These are phyloP conservation scores for Aspergillus flavus DNA, from an alignment of 2,329 filamentous ascomycete genomes.

Conservation along the genomic window DNA sequence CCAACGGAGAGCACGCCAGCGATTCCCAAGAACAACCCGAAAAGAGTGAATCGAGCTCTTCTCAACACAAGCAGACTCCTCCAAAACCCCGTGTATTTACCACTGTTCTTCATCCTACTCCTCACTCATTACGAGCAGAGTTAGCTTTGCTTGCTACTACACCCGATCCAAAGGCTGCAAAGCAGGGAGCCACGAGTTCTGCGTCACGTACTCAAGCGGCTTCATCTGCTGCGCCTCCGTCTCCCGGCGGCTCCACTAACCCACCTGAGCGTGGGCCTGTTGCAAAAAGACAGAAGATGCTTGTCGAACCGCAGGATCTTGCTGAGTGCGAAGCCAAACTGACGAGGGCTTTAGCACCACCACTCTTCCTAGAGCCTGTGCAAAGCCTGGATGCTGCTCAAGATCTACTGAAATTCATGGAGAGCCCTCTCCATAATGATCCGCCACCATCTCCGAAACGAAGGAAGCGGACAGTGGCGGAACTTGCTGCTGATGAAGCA, in stretches of 20 bases:
- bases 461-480: slow-evolving; percentile 89
- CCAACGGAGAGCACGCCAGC: slow-evolving; percentile 29
- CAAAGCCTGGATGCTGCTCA: slow-evolving; percentile 70
- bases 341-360: slow-evolving; percentile 71
- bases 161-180: slow-evolving; percentile 58
- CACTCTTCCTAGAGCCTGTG: slow-evolving; percentile 77
- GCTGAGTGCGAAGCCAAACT: slow-evolving; percentile 76
- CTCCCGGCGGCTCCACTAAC: slow-evolving; percentile 70
- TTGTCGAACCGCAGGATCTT: slow-evolving; percentile 74
- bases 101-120: slow-evolving; percentile 81
- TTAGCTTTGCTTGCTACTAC: slow-evolving; percentile 75
- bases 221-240: slow-evolving; percentile 56
- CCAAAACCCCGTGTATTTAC: slow-evolving; percentile 68
- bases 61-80: slow-evolving; percentile 51
- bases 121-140: slow-evolving; percentile 73
- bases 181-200: slow-evolving; percentile 47
- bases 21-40: slow-evolving; percentile 64
- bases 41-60: slow-evolving; percentile 51
- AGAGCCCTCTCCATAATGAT: slow-evolving; percentile 76
- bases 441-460: slow-evolving; percentile 81
- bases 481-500: slow-evolving; percentile 93
- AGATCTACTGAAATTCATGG: slow-evolving; percentile 68
- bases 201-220: slow-evolving; percentile 41
- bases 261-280: slow-evolving; percentile 57
- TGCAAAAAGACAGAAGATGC: slow-evolving; percentile 72